phyloP scores from a whole-genome alignment of 768 basidiomycete genomes.

The Paxillus involutus region DNA sequence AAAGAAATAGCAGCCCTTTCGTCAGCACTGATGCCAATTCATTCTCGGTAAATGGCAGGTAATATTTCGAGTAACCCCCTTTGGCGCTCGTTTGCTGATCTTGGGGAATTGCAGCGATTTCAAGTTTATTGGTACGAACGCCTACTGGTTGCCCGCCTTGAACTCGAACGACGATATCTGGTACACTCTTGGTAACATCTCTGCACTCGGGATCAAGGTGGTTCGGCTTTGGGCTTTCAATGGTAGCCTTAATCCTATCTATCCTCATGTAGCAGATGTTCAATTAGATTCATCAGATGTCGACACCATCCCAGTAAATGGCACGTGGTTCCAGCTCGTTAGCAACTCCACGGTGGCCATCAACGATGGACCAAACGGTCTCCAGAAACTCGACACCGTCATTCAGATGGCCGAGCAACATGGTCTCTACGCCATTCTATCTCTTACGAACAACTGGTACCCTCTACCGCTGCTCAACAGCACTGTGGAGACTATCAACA shows the following conservation, averaged over 20 bases:
- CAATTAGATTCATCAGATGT: conserved; percentile 43
- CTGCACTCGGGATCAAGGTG: conserved; percentile 53
- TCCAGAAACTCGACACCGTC: conserved; percentile 62
- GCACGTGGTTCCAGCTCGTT: conserved; percentile 66
- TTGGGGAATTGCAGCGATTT: conserved; percentile 36
- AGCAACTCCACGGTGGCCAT: conserved; percentile 52
- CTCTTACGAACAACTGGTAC: conserved; percentile 65
- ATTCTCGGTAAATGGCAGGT: conserved; percentile 60
- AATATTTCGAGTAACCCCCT: background rate
- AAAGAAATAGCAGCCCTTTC: conserved; percentile 39
- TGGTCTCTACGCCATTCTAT: conserved; percentile 50
- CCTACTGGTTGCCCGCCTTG: conserved; percentile 63
- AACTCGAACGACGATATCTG: conserved; percentile 58
- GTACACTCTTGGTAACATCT: conserved; percentile 56
- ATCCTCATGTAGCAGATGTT: conserved; percentile 1
- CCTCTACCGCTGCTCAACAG: conserved; percentile 38
- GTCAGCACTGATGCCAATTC: conserved; percentile 43
- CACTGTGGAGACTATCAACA: background rate
- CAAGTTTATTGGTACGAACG: conserved; percentile 55
- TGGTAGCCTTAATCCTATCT: conserved; percentile 34
- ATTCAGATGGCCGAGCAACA: conserved; percentile 53
- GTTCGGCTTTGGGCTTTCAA: conserved; percentile 75
- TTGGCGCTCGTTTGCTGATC: conserved; percentile 13
- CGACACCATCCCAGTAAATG: conserved; percentile 48
- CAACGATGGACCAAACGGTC: conserved; percentile 60